Evolutionary conservation across 192 early-diverging fungal species (phyloP), one percentile per base, ranked within the genome.

Genomic region (Linnemannia schmuckeri): DNA sequence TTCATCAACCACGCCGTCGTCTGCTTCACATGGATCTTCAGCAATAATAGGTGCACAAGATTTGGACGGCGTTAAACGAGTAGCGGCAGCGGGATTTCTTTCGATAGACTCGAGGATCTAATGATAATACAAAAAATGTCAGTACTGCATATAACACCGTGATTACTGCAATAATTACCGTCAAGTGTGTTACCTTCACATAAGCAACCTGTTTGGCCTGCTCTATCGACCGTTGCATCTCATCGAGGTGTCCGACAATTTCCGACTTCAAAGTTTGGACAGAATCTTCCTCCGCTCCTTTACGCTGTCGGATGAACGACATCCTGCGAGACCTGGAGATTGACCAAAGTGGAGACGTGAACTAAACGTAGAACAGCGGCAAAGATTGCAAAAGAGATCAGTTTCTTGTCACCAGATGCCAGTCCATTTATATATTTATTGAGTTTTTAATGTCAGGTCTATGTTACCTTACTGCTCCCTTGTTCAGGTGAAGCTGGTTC

Each of bases 341-440:
- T 7, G 80, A 87, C 85, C 85, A 87, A 6, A 87, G n/a, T 2
- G 85, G 85, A 2, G 85, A 87, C 2, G 71, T 8, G 42, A 73
- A 86, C 83, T 84, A 57, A 18, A 37, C 18, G 57, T 66, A 30
- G 12, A 33, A 9, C 61, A 33, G 27, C 13, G 30, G 15, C 27
- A 66, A 33, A 66, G 12, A 8, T 66, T 33, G 30, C 18, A 20
- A 52, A 33, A 15, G 24, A 15, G 9, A 24, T 66, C 61, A 66
- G 61, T 33, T 10, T 0, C 13, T 66, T 66, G 61, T 33, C 61
- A 9, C 33, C 30, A 66, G 27, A 30, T 30, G 15, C 15, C 12
- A 12, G 30, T 66, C 30, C 33, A 57, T 8, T 3, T 37, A 66
- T 27, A 12, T 33, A 33, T 66, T 66, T 66, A 66, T 66, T 66